Evolutionary conservation across 305 asterid species (phyloP).

Genomic region (Fraxinus paxiana): DNA sequence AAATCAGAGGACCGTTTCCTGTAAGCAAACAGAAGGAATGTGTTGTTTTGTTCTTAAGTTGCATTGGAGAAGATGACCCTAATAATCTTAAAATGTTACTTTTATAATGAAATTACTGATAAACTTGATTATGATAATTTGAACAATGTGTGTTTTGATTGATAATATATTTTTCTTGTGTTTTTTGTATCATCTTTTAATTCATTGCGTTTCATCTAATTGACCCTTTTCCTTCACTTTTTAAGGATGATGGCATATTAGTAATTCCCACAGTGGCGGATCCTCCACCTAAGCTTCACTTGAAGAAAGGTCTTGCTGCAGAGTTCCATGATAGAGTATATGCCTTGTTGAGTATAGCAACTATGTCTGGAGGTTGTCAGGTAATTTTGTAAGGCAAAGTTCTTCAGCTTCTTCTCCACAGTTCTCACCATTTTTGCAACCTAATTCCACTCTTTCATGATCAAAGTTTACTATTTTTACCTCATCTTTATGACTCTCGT

Average conservation of each 20-base stretch:
- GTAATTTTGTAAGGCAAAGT: slow-evolving; percentile 32
- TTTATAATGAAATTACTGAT: not conserved
- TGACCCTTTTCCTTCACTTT: slow-evolving; percentile 3
- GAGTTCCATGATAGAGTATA: slow-evolving; percentile 55
- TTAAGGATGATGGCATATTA: slow-evolving; percentile 67
- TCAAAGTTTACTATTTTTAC: not conserved
- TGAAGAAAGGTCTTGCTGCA: slow-evolving; percentile 40
- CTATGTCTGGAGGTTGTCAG: slow-evolving; percentile 87
- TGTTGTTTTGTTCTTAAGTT: not conserved
- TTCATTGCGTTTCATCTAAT: not conserved
- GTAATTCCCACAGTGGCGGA: slow-evolving; percentile 77
- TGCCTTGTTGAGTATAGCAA: slow-evolving; percentile 64
- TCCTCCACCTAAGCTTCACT: slow-evolving; percentile 55
- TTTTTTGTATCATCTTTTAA: not conserved
- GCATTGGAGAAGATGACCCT: not conserved
- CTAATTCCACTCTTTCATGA: not conserved
- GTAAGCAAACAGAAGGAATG: not conserved
- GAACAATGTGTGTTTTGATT: not conserved
- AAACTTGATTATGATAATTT: not conserved
- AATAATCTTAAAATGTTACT: not conserved
- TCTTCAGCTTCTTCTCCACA: slow-evolving; percentile 12
- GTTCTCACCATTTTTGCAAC: not conserved
- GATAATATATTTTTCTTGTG: not conserved
- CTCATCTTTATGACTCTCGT: not conserved
- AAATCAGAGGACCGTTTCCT: not conserved